Percentiles rank a stretch among this genome's conserved stretches.
Evolutionary conservation across 140 eudicot genomes (phyloP).

Genomic region (Cichorium intybus): DNA sequence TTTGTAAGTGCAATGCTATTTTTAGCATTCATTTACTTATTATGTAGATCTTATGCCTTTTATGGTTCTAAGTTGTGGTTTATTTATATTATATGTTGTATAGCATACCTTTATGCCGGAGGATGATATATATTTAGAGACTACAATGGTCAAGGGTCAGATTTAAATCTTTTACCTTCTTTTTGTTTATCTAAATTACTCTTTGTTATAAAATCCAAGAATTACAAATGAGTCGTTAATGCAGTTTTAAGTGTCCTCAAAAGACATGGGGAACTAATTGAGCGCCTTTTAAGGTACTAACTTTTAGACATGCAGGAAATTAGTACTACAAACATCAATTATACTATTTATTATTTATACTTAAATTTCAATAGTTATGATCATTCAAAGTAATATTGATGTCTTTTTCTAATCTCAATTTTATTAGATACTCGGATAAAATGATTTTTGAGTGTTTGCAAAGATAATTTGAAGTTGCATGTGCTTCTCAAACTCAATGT

Average conservation of each 20-base stretch:
- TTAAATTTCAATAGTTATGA: too few species aligned
- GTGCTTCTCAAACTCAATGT: slow-evolving; percentile 85
- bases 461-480: slow-evolving; percentile 85
- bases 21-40: too few species aligned
- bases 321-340: background rate
- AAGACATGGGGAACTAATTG: slow-evolving; percentile 78
- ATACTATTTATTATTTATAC: background rate
- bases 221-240: slow-evolving; percentile 14
- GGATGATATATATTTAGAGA: slow-evolving; percentile 54
- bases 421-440: slow-evolving; percentile 84
- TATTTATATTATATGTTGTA: slow-evolving; percentile 5
- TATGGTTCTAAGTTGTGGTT: slow-evolving; percentile 10
- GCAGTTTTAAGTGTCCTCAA: slow-evolving; percentile 69
- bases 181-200: slow-evolving; percentile 4
- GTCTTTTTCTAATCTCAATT: background rate
- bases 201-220: slow-evolving; percentile 8
- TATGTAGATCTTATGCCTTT: too few species aligned
- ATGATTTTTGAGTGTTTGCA: slow-evolving; percentile 88
- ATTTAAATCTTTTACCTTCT: slow-evolving; percentile 49
- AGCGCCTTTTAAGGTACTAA: slow-evolving; percentile 82
- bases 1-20: too few species aligned
- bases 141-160: slow-evolving; percentile 68
- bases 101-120: slow-evolving; percentile 47
- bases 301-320: background rate
- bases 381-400: slow-evolving; percentile 6